Evolutionary conservation across 768 basidiomycete species (phyloP).

Genomic region (Amanita pseudoporphyria): DNA sequence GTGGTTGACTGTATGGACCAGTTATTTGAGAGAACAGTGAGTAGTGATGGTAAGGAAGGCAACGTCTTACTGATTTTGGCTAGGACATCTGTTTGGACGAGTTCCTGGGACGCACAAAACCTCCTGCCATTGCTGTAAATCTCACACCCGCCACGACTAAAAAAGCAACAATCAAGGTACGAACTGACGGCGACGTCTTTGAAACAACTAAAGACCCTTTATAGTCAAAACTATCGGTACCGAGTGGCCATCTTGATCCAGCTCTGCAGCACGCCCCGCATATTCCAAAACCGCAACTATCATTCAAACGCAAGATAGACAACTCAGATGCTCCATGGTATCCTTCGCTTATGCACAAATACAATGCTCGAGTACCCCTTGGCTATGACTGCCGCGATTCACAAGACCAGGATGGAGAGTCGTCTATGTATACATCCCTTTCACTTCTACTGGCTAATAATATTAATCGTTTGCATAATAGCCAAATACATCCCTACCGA

Average conservation of each 20-base stretch:
- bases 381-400: slow-evolving; percentile 42
- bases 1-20: slow-evolving; percentile 83
- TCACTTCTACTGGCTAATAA: slow-evolving; percentile 1
- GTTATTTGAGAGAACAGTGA: slow-evolving; percentile 74
- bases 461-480: slow-evolving; percentile 14
- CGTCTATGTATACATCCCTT: slow-evolving; percentile 20
- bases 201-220: neutral
- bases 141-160: slow-evolving; percentile 18
- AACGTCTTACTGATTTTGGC: neutral
- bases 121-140: slow-evolving; percentile 53
- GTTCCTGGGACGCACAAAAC: slow-evolving; percentile 59
- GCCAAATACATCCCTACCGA: slow-evolving; percentile 64
- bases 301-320: slow-evolving; percentile 50
- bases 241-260: slow-evolving; percentile 42
- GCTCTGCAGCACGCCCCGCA: slow-evolving; percentile 66
- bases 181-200: neutral
- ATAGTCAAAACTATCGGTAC: slow-evolving; percentile 21
- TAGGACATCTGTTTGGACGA: slow-evolving; percentile 83
- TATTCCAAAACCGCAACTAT: slow-evolving; percentile 74
- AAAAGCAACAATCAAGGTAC: slow-evolving; percentile 24
- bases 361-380: slow-evolving; percentile 77
- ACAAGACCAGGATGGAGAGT: slow-evolving; percentile 15
- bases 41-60: slow-evolving; percentile 14
- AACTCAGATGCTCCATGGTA: slow-evolving; percentile 59
- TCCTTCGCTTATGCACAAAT: slow-evolving; percentile 66